phyloP scores from a whole-genome alignment of 1,284 basidiomycete species.

The Apiotrichum domesticum region DNA sequence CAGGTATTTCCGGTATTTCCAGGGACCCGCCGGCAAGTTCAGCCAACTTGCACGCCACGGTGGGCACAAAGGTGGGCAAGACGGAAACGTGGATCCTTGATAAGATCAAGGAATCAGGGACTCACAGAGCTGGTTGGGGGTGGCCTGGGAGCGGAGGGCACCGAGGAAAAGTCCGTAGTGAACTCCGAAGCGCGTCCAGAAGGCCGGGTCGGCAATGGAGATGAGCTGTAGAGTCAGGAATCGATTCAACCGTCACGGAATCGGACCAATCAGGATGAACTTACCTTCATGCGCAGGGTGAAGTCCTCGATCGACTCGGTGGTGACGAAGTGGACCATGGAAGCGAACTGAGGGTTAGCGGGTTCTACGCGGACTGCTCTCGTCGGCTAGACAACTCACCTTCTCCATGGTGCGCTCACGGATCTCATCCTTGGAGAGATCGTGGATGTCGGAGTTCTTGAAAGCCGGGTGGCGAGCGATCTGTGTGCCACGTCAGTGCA shows the following conservation, averaged over 20 bases:
- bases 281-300: constrained; percentile 52
- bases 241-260: not conserved
- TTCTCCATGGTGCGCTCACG: constrained; percentile 51
- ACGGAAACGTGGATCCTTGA: not conserved
- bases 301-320: constrained; percentile 51
- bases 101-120: constrained; percentile 8
- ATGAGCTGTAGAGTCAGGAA: constrained; percentile 25
- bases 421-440: constrained; percentile 53
- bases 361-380: too few relatives aligned
- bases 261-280: constrained; percentile 2
- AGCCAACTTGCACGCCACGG: not conserved
- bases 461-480: constrained; percentile 52
- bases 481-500: constrained; percentile 18
- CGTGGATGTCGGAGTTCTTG: constrained; percentile 53
- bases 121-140: constrained; percentile 44
- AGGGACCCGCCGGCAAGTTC: constrained; percentile 1
- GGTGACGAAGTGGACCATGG: constrained; percentile 50
- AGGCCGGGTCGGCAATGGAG: constrained; percentile 51
- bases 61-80: not conserved
- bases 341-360: constrained; percentile 28
- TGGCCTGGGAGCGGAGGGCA: constrained; percentile 45
- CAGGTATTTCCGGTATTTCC: not conserved
- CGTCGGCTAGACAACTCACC: constrained; percentile 11
- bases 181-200: constrained; percentile 55
- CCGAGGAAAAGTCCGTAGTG: constrained; percentile 54